Evolutionary conservation across 139 green algal genomes (phyloP), one percentile per base, ranked within the genome.

Genomic region (Chlamydomonas sp.): DNA sequence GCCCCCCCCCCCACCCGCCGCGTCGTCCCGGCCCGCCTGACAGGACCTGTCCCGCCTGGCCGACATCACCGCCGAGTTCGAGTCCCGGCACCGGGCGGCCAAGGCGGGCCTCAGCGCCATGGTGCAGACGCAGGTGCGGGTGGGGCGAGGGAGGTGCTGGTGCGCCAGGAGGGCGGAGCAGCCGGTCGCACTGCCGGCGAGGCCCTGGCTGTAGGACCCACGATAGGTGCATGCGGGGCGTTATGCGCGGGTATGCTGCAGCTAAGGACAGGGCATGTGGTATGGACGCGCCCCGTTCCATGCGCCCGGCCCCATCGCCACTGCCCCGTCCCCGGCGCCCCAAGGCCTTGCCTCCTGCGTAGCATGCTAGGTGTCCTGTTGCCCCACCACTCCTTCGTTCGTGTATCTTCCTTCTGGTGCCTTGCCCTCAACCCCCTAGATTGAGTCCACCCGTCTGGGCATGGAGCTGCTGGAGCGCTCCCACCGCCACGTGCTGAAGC

Each of bases 391-490:
- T 68, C 57, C 49, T 60, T 15, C 75, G 63, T 57, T 71, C 61
- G 49, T 31, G 12, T 6, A 9, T 9, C 49, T 57, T 9, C 7
- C 49, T 63, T 76, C 12, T 49, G 31, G 31, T 49, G 31, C 31
- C 31, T 49, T 49, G 31, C 31, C 31, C 31, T 58, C 74, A 5
- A 49, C 63, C 1, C 57, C 57, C 15, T 88, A 94, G 83, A 91
- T 98, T 14, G 93, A 97, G 57, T 87, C 94, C 18, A 90, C 89
- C 2, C 82, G 88, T 17, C 79, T 85, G 20, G 95, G 94, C 63
- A 83, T 97, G 71, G 93, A 97, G n/a, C 90, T 94, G 77, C 89
- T 98, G 85, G 92, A 95, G 31, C 91, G 89, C 5, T 90, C 91
- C 2, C 94, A 96, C 75, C 79, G 90, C 72, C 85, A 92, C 62